Percentiles rank a stretch among this genome's conserved stretches.
Conservation (phyloP, 2,329 filamentous ascomycete genomes). For the Davidsoniella neocaledoniae region DNA sequence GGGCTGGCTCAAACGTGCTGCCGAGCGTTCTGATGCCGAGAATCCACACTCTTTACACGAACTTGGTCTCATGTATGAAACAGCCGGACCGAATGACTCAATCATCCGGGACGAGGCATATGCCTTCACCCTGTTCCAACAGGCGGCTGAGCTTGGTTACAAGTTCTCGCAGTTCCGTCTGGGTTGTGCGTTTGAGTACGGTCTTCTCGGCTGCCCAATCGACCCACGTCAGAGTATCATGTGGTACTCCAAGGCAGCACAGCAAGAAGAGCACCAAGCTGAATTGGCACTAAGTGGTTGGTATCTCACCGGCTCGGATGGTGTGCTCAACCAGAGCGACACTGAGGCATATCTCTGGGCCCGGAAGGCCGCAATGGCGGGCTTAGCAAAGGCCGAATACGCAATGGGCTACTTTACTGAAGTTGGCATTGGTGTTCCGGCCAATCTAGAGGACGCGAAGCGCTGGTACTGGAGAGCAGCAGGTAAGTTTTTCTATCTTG, state of each 20-base stretch:
- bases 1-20: constrained; percentile 82
- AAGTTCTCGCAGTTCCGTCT: constrained; percentile 89
- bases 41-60: constrained; percentile 95
- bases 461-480: constrained; percentile 96
- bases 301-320: constrained; percentile 85
- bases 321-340: constrained; percentile 78
- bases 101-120: constrained; percentile 71
- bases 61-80: constrained; percentile 50
- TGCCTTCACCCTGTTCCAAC: constrained; percentile 62
- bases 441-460: constrained; percentile 87
- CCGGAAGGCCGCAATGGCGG: constrained; percentile 74
- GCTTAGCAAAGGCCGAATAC: constrained; percentile 86
- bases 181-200: constrained; percentile 80
- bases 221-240: constrained; percentile 74
- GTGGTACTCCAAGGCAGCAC: constrained; percentile 84
- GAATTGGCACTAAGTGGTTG: constrained; percentile 76
- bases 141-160: constrained; percentile 79
- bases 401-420: constrained; percentile 91
- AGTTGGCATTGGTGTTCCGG: constrained; percentile 73
- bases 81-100: constrained; percentile 48
- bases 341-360: constrained; percentile 97
- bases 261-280: constrained; percentile 85
- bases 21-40: constrained; percentile 69
- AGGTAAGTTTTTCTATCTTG: constrained; percentile 43
- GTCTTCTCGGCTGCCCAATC: constrained; percentile 62